phyloP scores from a whole-genome alignment of 768 basidiomycete genomes.

The Mycena leptocephala region DNA sequence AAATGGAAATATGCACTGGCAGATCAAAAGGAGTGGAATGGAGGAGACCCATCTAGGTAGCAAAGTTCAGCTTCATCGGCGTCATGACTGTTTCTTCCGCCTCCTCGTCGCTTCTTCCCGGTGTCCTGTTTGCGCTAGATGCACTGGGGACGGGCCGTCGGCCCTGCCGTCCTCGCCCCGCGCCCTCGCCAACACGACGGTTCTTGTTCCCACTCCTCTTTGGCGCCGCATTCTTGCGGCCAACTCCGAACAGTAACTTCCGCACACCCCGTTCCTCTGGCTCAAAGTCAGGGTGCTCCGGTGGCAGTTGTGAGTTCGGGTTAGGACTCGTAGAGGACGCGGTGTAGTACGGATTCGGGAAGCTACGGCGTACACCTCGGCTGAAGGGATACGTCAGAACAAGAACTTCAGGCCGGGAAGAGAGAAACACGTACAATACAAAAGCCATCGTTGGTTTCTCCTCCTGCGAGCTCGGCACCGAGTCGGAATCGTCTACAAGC shows the following conservation, averaged over 20 bases:
- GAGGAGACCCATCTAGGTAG: conserved; percentile 4
- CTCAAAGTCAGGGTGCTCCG: conserved; percentile 78
- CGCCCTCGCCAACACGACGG: conserved; percentile 7
- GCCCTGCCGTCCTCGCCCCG: conserved; percentile 24
- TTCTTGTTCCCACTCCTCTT: conserved; percentile 22
- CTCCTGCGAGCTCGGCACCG: conserved; percentile 57
- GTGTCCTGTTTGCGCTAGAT: neutral
- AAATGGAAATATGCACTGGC: neutral
- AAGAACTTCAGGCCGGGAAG: neutral
- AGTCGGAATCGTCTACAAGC: conserved; percentile 52
- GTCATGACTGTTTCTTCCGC: conserved; percentile 3
- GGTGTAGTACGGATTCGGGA: conserved; percentile 77
- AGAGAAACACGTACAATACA: conserved; percentile 75
- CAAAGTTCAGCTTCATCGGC: conserved; percentile 11
- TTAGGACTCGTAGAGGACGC: conserved; percentile 58
- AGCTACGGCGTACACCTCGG: conserved; percentile 76
- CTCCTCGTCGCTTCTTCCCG: conserved; percentile 6
- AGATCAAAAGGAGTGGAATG: neutral
- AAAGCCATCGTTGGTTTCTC: conserved; percentile 80
- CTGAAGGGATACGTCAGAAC: conserved; percentile 52
- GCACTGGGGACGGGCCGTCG: neutral
- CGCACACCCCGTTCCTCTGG: conserved; percentile 71
- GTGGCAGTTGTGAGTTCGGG: conserved; percentile 68
- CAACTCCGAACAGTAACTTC: conserved; percentile 65
- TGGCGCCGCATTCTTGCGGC: conserved; percentile 10